Evolutionary conservation across 2,329 filamentous ascomycete genomes (phyloP).

Genomic region (Mollisia scopiformis): DNA sequence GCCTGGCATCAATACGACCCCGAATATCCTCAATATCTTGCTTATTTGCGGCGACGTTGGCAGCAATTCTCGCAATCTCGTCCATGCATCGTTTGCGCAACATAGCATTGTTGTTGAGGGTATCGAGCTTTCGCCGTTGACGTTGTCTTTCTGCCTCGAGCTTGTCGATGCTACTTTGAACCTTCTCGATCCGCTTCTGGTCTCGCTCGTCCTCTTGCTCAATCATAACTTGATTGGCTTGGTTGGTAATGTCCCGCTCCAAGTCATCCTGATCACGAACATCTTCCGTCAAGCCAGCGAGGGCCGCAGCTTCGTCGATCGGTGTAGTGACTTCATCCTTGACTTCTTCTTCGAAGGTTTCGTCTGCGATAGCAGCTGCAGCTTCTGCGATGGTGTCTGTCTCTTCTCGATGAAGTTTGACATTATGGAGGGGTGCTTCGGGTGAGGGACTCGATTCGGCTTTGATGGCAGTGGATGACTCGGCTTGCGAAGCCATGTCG

Average conservation of each 20-base stretch:
- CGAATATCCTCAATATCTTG: constrained; percentile 81
- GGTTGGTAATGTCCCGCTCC: constrained; percentile 78
- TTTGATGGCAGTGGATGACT: not conserved
- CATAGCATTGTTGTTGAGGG: constrained; percentile 53
- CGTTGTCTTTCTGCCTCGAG: constrained; percentile 67
- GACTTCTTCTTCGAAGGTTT: constrained; percentile 14
- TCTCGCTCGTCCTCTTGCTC: constrained; percentile 67
- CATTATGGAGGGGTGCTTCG: not conserved
- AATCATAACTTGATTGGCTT: constrained; percentile 61
- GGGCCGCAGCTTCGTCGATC: constrained; percentile 37
- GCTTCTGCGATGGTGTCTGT: constrained; percentile 31
- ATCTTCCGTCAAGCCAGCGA: constrained; percentile 66
- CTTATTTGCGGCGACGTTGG: constrained; percentile 50
- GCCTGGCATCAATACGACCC: constrained; percentile 76
- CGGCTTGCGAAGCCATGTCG: not conserved
- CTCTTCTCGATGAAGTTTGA: constrained; percentile 22
- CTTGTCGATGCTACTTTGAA: constrained; percentile 56
- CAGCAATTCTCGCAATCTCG: constrained; percentile 35
- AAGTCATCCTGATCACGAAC: constrained; percentile 88
- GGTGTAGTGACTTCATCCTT: constrained; percentile 9
- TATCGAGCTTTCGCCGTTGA: constrained; percentile 57
- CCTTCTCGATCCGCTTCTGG: constrained; percentile 62
- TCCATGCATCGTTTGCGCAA: constrained; percentile 46
- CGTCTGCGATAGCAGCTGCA: constrained; percentile 25
- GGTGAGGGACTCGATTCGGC: constrained; percentile 6